These are phyloP conservation scores for Mallotus repandus DNA, from an alignment of 441 rosid genomes.

Conservation along the genomic window DNA sequence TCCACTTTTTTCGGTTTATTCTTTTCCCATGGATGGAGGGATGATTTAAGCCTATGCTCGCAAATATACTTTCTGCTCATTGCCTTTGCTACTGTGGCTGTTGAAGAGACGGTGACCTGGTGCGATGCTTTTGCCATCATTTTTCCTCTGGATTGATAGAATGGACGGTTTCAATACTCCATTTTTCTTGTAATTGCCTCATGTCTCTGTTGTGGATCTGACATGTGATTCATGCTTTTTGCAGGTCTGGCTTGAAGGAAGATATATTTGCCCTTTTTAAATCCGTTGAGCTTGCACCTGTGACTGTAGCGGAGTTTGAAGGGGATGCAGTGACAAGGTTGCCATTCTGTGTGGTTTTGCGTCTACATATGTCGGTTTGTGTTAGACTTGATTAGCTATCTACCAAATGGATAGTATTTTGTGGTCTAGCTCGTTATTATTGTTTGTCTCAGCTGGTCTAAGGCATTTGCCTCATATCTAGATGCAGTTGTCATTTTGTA, in stretches of 20 bases:
- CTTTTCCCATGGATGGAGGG: conserved; percentile 33
- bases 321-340: no score
- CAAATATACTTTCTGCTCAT: conserved; percentile 30
- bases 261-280: no score
- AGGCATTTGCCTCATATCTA: neutral
- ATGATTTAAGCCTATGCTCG: conserved; percentile 35
- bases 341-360: neutral
- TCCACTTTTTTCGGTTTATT: conserved; percentile 15
- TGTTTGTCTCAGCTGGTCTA: neutral
- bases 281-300: neutral
- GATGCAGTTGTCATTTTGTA: neutral
- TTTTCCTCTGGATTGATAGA: neutral
- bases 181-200: neutral
- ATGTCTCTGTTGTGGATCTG: no score
- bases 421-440: neutral
- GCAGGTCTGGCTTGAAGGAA: no score
- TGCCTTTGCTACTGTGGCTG: conserved; percentile 36
- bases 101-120: conserved; percentile 35
- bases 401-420: neutral
- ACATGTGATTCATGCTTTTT: no score
- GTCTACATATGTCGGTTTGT: no score
- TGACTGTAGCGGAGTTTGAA: no score
- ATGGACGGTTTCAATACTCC: conserved; percentile 23
- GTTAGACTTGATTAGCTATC: neutral
- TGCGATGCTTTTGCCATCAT: conserved; percentile 29